These are phyloP conservation scores for Pholiota adiposa DNA, from an alignment of 1,284 basidiomycete species.

Conservation along the genomic window DNA sequence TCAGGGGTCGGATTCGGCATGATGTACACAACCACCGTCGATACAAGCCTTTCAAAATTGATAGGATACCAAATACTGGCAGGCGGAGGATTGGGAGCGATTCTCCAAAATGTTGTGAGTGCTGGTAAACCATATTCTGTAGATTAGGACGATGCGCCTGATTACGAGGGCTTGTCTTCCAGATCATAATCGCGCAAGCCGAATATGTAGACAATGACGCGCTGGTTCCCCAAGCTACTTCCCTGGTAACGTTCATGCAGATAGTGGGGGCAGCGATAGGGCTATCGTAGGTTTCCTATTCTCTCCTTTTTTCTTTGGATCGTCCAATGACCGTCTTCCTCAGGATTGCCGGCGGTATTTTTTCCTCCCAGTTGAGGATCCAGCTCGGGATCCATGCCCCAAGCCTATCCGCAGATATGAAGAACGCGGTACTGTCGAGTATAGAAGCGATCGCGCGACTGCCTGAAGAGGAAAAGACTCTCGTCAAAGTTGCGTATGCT, in stretches of 20 bases:
- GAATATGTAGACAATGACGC: constrained; percentile 8
- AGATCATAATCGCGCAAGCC: constrained; percentile 10
- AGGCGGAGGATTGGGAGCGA: constrained; percentile 6
- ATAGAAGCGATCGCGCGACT: constrained; percentile 2
- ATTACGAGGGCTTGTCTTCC: neutral
- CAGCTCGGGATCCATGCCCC: neutral
- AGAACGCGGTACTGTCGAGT: neutral
- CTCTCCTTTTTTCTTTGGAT: neutral
- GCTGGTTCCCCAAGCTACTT: constrained; percentile 7
- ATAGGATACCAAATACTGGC: constrained; percentile 9
- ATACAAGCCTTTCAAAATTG: neutral
- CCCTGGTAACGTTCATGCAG: constrained; percentile 10
- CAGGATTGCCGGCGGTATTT: constrained; percentile 7
- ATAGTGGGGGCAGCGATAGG: constrained; percentile 9
- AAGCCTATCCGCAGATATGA: neutral
- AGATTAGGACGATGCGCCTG: neutral
- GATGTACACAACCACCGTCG: neutral
- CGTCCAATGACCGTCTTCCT: neutral
- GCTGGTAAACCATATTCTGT: neutral
- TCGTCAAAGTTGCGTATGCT: neutral
- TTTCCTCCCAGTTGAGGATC: constrained; percentile 3
- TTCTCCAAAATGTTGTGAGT: constrained; percentile 8
- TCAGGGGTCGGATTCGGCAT: constrained; percentile 5
- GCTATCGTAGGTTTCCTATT: neutral
- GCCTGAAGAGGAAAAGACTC: neutral